phyloP scores from a whole-genome alignment of 139 green algal species.

The Micractinium conductrix region DNA sequence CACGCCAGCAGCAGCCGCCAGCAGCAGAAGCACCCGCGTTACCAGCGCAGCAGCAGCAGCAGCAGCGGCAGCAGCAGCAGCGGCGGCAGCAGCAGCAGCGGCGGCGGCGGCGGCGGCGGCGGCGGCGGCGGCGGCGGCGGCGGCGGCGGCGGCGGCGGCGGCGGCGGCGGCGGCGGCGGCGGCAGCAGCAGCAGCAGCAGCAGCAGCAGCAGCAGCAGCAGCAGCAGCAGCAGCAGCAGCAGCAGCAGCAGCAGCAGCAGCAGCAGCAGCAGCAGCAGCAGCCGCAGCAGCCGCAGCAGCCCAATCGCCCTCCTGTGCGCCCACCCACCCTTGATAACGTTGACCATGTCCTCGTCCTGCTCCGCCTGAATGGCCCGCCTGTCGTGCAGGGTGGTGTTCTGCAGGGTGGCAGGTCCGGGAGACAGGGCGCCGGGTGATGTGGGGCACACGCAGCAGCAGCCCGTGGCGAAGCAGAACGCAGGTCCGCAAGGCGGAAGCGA shows the following conservation, averaged over 20 bases:
- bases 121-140: no score
- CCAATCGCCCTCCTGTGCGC: not conserved
- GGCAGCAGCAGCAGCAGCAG: not conserved
- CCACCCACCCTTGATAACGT: slow-evolving; percentile 10
- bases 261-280: not conserved
- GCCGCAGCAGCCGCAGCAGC: not conserved
- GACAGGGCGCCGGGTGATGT: not conserved
- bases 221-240: not conserved
- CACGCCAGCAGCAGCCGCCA: no score
- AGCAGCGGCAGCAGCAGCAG: not conserved
- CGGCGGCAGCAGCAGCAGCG: not conserved
- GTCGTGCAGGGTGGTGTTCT: slow-evolving; percentile 19
- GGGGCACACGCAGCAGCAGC: not conserved
- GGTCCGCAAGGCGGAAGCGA: no score
- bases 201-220: not conserved
- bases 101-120: not conserved
- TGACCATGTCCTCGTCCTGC: slow-evolving; percentile 25
- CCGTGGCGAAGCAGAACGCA: not conserved
- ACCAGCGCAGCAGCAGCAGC: not conserved
- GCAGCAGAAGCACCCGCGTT: no score
- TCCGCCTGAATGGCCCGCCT: slow-evolving; percentile 4
- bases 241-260: not conserved
- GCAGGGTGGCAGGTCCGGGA: not conserved
- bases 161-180: no score
- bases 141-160: no score